A percentile compares a stretch with the other conserved stretches of the same genome.
phyloP scores from a whole-genome alignment of 306 rosid genomes.

The Ziziphus jujuba region DNA sequence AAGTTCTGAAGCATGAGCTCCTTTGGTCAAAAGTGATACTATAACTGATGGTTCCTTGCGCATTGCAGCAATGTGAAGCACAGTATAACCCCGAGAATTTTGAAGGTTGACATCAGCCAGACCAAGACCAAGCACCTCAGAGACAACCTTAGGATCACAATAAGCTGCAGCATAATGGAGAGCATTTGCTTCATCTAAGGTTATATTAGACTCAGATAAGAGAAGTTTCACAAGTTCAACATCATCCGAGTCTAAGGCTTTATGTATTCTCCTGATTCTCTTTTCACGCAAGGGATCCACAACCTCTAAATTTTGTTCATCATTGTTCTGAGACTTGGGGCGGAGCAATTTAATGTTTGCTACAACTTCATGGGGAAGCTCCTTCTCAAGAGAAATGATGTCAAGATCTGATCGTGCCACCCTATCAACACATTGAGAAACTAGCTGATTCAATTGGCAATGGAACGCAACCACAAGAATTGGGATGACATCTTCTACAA shows the following conservation, averaged over 20 bases:
- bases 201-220: constrained; percentile 36
- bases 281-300: constrained; percentile 35
- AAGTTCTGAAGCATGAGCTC: constrained; percentile 43
- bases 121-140: constrained; percentile 42
- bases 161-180: constrained; percentile 54
- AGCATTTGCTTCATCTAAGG: constrained; percentile 46
- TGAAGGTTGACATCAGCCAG: constrained; percentile 47
- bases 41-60: constrained; percentile 47
- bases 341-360: constrained; percentile 37
- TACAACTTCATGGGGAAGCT: constrained; percentile 42
- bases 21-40: constrained; percentile 43
- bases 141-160: constrained; percentile 47
- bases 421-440: constrained; percentile 34
- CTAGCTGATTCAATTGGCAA: constrained; percentile 45
- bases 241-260: constrained; percentile 49
- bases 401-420: constrained; percentile 51
- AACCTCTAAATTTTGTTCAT: constrained; percentile 8
- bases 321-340: constrained; percentile 16
- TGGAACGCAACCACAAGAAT: constrained; percentile 41
- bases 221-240: constrained; percentile 50
- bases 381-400: constrained; percentile 40
- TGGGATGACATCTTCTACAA: constrained; percentile 47
- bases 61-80: constrained; percentile 54
- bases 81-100: constrained; percentile 44
- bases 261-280: constrained; percentile 44